These are phyloP conservation scores for Beauveria medogensis DNA, from an alignment of 2,329 filamentous ascomycete species.

Conservation along the genomic window DNA sequence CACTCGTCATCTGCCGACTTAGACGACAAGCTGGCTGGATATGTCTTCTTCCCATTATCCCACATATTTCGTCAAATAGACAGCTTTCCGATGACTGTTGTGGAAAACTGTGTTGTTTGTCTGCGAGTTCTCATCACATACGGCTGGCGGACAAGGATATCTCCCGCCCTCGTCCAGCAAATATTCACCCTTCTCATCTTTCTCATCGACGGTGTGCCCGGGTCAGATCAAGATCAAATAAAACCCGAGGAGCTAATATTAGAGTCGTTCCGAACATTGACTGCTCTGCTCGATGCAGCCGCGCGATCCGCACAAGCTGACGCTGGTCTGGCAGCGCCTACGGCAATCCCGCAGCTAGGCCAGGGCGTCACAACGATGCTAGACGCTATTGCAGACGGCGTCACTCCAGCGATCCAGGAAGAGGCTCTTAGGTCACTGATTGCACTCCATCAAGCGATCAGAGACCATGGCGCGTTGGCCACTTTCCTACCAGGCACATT, in stretches of 20 bases:
- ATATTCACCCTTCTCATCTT: constrained; percentile 79
- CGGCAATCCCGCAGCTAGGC: constrained; percentile 69
- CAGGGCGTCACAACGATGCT: constrained; percentile 76
- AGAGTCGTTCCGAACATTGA: constrained; percentile 63
- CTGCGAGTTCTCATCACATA: constrained; percentile 63
- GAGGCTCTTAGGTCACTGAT: constrained; percentile 60
- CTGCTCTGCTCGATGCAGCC: constrained; percentile 55
- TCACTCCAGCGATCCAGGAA: constrained; percentile 60
- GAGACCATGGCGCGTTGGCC: constrained; percentile 66
- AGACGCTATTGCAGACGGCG: constrained; percentile 59
- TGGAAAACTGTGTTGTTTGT: constrained; percentile 72
- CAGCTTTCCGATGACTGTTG: constrained; percentile 58
- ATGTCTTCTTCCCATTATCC: constrained; percentile 87
- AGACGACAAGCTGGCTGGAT: constrained; percentile 82
- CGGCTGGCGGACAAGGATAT: constrained; percentile 70
- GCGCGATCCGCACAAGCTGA: constrained; percentile 41
- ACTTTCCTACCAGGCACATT: constrained; percentile 84
- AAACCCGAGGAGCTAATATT: constrained; percentile 66
- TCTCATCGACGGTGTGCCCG: constrained; percentile 65
- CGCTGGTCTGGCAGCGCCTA: constrained; percentile 42
- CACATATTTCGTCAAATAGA: constrained; percentile 74
- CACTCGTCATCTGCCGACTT: constrained; percentile 42
- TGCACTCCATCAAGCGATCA: constrained; percentile 54
- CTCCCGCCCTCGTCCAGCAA: constrained; percentile 68
- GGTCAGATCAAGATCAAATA: constrained; percentile 32